phyloP scores from a whole-genome alignment of 2,329 filamentous ascomycete genomes.

The Xylariomycetidae sp. region DNA sequence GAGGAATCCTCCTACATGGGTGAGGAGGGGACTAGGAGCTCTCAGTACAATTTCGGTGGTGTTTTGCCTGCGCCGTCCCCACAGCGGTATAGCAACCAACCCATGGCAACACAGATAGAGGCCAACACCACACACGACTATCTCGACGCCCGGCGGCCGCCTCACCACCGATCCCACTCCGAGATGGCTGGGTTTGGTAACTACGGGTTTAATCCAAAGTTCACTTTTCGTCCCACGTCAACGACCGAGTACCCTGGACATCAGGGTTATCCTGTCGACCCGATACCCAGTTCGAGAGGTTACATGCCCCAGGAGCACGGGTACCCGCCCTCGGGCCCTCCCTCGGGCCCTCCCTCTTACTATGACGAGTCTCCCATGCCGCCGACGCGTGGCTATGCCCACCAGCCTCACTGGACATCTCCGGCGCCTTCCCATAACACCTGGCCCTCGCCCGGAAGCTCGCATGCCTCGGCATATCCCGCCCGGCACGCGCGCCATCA shows the following conservation, averaged over 20 bases:
- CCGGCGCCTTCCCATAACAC: too few species aligned
- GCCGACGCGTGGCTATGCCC: constrained; percentile 3
- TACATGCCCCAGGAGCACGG: constrained; percentile 11
- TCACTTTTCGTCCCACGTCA: constrained; percentile 11
- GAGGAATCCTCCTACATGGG: constrained; percentile 23
- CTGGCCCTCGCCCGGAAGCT: constrained; percentile 3
- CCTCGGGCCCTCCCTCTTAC: constrained; percentile 13
- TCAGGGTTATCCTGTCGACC: not conserved
- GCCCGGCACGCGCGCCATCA: constrained; percentile 25
- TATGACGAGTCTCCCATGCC: constrained; percentile 15
- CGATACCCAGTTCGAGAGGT: not conserved
- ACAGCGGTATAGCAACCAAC: constrained; percentile 15
- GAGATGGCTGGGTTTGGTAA: constrained; percentile 17
- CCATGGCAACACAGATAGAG: constrained; percentile 16
- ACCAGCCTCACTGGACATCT: constrained; percentile 2
- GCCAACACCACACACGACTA: constrained; percentile 10
- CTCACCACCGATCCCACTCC: constrained; percentile 27
- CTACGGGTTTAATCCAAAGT: constrained; percentile 7
- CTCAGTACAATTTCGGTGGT: constrained; percentile 13
- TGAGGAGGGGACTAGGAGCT: constrained; percentile 4
- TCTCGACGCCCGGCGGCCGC: constrained; percentile 12
- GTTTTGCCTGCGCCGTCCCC: constrained; percentile 18
- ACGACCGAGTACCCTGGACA: constrained; percentile 12
- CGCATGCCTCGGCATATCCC: constrained; percentile 3
- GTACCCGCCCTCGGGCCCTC: constrained; percentile 4